A percentile compares a stretch with the other conserved stretches of the same genome.
phyloP scores from a whole-genome alignment of 2,329 filamentous ascomycete species.

The Lachnellula willkommii region DNA sequence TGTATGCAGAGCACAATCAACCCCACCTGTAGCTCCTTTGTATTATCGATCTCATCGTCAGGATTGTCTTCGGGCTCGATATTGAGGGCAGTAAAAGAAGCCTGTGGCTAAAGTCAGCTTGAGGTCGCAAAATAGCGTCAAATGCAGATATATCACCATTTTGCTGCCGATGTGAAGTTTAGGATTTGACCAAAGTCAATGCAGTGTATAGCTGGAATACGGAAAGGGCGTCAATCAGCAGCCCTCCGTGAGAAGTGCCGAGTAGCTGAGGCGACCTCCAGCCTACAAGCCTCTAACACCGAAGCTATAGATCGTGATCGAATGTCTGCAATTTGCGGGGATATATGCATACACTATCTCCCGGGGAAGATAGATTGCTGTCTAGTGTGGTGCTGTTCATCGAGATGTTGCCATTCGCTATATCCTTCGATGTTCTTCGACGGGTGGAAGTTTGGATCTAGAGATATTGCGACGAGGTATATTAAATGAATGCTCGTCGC shows the following conservation, averaged over 20 bases:
- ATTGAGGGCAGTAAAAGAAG: constrained; percentile 76
- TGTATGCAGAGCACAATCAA: background rate
- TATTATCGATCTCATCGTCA: constrained; percentile 90
- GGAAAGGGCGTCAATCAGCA: too few relatives aligned
- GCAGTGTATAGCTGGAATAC: too few relatives aligned
- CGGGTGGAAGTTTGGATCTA: too few relatives aligned
- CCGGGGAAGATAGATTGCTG: too few relatives aligned
- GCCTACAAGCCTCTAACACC: too few relatives aligned
- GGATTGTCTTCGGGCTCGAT: constrained; percentile 86
- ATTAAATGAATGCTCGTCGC: background rate
- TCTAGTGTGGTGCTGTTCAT: background rate
- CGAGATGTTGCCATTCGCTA: background rate
- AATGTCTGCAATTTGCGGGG: too few relatives aligned
- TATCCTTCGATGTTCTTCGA: too few relatives aligned
- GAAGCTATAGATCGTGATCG: too few relatives aligned
- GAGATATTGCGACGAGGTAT: too few relatives aligned
- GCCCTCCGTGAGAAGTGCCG: too few relatives aligned
- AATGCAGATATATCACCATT: background rate
- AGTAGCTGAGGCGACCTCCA: too few relatives aligned
- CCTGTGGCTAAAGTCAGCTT: constrained; percentile 11
- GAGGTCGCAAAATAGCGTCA: background rate
- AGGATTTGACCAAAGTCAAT: too few relatives aligned
- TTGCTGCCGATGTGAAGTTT: background rate
- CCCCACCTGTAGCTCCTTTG: constrained; percentile 76
- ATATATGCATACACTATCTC: background rate